A percentile compares a stretch with the other conserved stretches of the same genome.
Conservation (phyloP, 140 eudicot genomes). For the Cichorium intybus region DNA sequence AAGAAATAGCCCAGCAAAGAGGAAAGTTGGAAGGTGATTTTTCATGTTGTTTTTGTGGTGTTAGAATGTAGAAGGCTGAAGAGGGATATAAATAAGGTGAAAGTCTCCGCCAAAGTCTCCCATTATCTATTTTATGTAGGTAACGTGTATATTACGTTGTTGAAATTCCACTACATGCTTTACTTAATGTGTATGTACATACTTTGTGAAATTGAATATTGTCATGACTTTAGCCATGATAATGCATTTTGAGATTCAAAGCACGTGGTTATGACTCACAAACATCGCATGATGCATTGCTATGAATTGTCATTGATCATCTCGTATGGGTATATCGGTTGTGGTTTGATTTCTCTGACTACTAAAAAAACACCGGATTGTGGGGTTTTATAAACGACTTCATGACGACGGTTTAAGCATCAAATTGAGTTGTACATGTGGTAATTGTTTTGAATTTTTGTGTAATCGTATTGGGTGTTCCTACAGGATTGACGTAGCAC, state of each 20-base stretch:
- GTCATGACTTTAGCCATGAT: background rate
- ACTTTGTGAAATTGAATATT: background rate
- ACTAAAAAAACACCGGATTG: no score
- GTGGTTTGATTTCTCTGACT: background rate
- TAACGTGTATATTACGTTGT: constrained; percentile 3
- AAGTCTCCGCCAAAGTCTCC: constrained; percentile 25
- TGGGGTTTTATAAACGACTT: no score
- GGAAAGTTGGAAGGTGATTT: background rate
- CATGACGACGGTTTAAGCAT: no score
- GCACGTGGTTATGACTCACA: background rate
- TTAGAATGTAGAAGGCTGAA: background rate
- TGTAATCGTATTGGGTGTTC: no score
- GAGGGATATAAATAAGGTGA: constrained; percentile 1
- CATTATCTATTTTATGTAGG: constrained; percentile 5
- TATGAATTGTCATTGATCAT: background rate
- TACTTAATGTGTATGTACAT: background rate
- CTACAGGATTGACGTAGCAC: background rate
- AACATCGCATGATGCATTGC: background rate
- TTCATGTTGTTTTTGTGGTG: constrained; percentile 24
- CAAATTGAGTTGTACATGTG: no score
- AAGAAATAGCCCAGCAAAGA: constrained; percentile 1
- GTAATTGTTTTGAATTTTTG: no score
- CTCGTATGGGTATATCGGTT: background rate
- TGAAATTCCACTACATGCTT: background rate
- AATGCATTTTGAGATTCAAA: background rate